Base-by-base conservation (phyloP, 2,329 filamentous ascomycete genomes). In the Trichoderma aggressivum region DNA sequence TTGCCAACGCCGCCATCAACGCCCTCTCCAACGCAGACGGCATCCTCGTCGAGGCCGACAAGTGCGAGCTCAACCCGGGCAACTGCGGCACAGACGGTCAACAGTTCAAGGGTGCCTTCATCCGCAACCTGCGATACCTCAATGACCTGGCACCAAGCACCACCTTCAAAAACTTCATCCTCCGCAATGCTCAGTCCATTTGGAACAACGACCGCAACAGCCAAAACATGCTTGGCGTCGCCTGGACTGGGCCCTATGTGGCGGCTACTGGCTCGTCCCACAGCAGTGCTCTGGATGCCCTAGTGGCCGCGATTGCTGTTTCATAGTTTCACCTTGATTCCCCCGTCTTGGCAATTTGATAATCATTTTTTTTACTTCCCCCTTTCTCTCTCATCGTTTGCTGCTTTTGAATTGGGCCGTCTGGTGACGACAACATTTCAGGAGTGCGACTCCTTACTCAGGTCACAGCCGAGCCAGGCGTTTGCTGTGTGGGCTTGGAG, bases 71-170 rank as follows among this genome's bases (percentile, higher is more conserved):
- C 21, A 71, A 74, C 16, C 64, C 73, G 10, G 78, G 78, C 53
- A 74, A 81, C 73, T 87, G 84, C 68, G 83, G 81, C 12, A 78
- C 76, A 21, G 86, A 90, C 72, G 86, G 84, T 1, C 84, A 87
- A 39, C 89, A 92, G 76, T 94, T 93, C 85, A 93, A 94, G 79
- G 91, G 91, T 4, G 83, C 93, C 43, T 92, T 93, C 73, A 84
- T 88, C 18, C 85, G 90, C 24, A 92, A 92, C 76, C 80, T 94
- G 24, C 83, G 85, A 39, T 85, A 87, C 69, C 79, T 94, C 39
- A 83, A 91, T 26, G 76, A 80, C 1, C 86, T 80, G 3, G 84
- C 84, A 1, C 86, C 87, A 0, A 81, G 86, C 47, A 78, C 82
- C 3, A 78, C 78, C 11, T 90, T 89, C 76, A 81, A 79, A 14